These are phyloP conservation scores for Takakia lepidozioides DNA, from an alignment of 225 moss, liverwort and hornwort genomes.

Conservation along the genomic window DNA sequence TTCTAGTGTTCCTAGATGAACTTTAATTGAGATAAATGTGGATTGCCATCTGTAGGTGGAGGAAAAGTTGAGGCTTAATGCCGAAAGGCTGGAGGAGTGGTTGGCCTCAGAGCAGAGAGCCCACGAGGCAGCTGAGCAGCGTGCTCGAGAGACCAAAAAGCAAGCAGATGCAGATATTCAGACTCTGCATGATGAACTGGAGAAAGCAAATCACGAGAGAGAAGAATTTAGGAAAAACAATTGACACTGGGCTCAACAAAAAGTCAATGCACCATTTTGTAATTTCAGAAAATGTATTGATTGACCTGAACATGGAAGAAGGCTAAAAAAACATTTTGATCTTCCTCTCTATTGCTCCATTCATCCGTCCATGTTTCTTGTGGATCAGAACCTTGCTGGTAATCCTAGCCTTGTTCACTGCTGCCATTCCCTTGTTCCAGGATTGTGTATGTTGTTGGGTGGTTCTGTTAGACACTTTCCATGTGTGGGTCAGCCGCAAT, in stretches of 20 bases:
- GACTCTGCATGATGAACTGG: conserved; percentile 55
- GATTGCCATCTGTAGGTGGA: conserved; percentile 36
- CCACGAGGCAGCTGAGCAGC: conserved; percentile 62
- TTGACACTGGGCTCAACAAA: conserved; percentile 36
- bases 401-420: too few species aligned
- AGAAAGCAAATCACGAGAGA: conserved; percentile 54
- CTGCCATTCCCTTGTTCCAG: too few species aligned
- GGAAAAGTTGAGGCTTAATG: conserved; percentile 70
- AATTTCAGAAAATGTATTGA: too few species aligned
- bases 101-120: conserved; percentile 62
- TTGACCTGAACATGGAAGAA: too few species aligned
- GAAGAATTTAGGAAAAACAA: conserved; percentile 62
- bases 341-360: too few species aligned
- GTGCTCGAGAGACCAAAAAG: conserved; percentile 53
- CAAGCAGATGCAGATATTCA: conserved; percentile 52
- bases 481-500: too few species aligned
- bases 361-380: too few species aligned
- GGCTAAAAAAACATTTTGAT: too few species aligned
- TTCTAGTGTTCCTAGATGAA: background rate
- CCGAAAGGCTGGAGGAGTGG: conserved; percentile 76
- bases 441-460: too few species aligned
- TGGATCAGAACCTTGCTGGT: too few species aligned
- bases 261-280: conserved; percentile 37
- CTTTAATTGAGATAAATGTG: too few species aligned
- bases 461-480: too few species aligned